These are phyloP conservation scores for Lotus japonicus DNA, from an alignment of 306 rosid species.

Conservation along the genomic window DNA sequence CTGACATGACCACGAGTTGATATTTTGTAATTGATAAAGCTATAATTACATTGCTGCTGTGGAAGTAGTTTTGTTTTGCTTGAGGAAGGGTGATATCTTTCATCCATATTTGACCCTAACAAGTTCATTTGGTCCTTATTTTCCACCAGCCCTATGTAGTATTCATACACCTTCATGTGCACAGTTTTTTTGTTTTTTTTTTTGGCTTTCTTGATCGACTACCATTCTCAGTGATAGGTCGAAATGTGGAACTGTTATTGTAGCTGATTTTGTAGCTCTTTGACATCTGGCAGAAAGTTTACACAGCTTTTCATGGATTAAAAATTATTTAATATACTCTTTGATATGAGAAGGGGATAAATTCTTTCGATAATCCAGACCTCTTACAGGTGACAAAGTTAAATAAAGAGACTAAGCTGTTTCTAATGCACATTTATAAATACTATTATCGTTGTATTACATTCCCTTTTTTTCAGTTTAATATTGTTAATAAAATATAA, in stretches of 20 bases:
- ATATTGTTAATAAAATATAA: neutral
- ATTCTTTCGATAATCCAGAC: conserved; percentile 4
- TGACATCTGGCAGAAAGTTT: neutral
- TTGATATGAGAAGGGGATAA: neutral
- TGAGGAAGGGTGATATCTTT: neutral
- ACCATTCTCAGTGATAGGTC: neutral
- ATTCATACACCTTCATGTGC: neutral
- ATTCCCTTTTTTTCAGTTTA: conserved; percentile 3
- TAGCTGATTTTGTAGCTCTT: neutral
- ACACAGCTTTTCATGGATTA: neutral
- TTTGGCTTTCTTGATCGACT: neutral
- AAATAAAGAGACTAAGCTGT: conserved; percentile 11
- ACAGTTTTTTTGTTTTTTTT: neutral
- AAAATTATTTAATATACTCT: neutral
- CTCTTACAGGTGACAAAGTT: neutral
- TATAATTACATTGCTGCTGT: neutral
- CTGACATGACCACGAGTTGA: neutral
- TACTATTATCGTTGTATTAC: neutral
- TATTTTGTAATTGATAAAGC: neutral
- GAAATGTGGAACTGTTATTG: neutral
- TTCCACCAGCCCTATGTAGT: neutral
- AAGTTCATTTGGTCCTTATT: neutral
- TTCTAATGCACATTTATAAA: neutral
- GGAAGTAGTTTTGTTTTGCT: neutral
- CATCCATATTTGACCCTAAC: neutral